These are phyloP conservation scores for Sarocladiaceae sp. DNA, from an alignment of 2,329 filamentous ascomycete species.

Conservation along the genomic window DNA sequence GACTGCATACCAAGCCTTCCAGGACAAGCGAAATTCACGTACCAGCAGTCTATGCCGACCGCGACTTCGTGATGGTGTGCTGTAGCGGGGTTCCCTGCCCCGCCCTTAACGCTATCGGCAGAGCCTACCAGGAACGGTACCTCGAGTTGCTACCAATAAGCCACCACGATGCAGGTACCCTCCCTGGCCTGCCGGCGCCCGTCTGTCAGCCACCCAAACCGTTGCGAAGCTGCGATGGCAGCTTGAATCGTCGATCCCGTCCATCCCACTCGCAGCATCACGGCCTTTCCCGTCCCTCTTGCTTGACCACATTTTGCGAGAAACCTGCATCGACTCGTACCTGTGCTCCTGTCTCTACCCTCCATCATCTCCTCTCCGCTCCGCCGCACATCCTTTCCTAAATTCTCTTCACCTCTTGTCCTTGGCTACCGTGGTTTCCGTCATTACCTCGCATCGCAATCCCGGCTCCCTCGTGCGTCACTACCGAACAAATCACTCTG, in stretches of 20 bases:
- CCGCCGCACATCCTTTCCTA: neutral
- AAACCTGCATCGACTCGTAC: neutral
- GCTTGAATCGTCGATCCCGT: conserved; percentile 8
- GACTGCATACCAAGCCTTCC: too few relatives aligned
- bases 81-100: conserved; percentile 7
- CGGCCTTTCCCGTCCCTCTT: neutral
- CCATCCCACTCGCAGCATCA: neutral
- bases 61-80: conserved; percentile 6
- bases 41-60: neutral
- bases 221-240: conserved; percentile 2
- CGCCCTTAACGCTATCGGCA: conserved; percentile 1
- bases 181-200: neutral
- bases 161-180: neutral
- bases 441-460: neutral
- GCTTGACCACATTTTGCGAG: too few relatives aligned
- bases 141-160: neutral
- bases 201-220: conserved; percentile 6
- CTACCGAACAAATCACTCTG: neutral
- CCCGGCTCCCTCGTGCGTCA: conserved; percentile 1
- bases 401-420: neutral
- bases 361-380: neutral
- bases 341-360: neutral
- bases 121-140: conserved; percentile 6
- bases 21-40: neutral
- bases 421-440: neutral